phyloP scores from a whole-genome alignment of 208 protist genomes.

The Wallacemonas sp. region DNA sequence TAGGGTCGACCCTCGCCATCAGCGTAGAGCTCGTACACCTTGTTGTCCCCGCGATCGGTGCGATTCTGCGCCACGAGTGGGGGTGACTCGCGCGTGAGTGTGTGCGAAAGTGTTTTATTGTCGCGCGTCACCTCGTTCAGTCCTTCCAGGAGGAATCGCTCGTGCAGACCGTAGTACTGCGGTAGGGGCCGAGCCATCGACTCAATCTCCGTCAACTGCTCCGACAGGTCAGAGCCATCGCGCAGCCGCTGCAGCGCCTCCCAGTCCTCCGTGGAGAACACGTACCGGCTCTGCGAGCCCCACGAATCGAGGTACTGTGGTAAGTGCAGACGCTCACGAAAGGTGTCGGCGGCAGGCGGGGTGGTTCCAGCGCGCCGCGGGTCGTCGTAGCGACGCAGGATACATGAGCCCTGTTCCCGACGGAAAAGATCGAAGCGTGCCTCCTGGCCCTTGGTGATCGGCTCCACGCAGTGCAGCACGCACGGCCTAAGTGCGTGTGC shows the following conservation, averaged over 20 bases:
- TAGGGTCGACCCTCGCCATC: slow-evolving; percentile 72
- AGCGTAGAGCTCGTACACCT: slow-evolving; percentile 69
- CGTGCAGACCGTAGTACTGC: slow-evolving; percentile 52
- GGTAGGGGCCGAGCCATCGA: slow-evolving; percentile 36
- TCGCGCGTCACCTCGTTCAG: slow-evolving; percentile 58
- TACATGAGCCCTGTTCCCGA: slow-evolving; percentile 46
- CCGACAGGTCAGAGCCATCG: slow-evolving; percentile 47
- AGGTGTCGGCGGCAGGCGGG: neutral
- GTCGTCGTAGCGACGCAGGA: slow-evolving; percentile 74
- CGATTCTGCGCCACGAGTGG: slow-evolving; percentile 22
- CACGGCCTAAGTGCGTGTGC: slow-evolving; percentile 55
- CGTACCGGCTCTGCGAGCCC: slow-evolving; percentile 65
- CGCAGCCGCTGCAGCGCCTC: slow-evolving; percentile 45
- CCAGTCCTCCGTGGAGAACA: slow-evolving; percentile 48
- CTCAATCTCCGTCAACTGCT: slow-evolving; percentile 44
- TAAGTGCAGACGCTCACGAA: slow-evolving; percentile 20
- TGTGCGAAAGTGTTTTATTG: slow-evolving; percentile 25
- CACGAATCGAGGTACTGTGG: slow-evolving; percentile 49
- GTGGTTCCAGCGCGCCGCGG: slow-evolving; percentile 1
- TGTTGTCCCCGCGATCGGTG: neutral
- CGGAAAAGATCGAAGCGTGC: slow-evolving; percentile 70
- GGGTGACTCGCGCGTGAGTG: slow-evolving; percentile 37
- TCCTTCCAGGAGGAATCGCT: slow-evolving; percentile 45
- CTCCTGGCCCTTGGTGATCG: slow-evolving; percentile 20
- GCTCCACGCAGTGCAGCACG: slow-evolving; percentile 39